phyloP scores from a whole-genome alignment of 192 early-diverging fungal genomes.

The Coemansia sp. region DNA sequence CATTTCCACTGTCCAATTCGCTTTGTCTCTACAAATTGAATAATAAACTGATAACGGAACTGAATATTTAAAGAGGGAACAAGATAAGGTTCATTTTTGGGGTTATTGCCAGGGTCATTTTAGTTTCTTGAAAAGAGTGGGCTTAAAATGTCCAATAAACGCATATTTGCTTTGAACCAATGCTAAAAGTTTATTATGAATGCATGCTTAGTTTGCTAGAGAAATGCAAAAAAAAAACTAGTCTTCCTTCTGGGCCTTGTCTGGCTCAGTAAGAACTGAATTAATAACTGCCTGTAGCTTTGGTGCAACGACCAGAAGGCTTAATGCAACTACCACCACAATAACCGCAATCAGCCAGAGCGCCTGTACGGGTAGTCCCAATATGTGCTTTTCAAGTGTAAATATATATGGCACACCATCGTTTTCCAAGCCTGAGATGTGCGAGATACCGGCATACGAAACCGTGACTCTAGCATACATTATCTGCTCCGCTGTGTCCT shows the following conservation, averaged over 20 bases:
- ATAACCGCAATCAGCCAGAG: constrained; percentile 29
- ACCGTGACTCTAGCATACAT: constrained; percentile 36
- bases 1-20: background rate
- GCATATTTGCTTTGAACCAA: background rate
- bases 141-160: background rate
- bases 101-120: no score
- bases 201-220: background rate
- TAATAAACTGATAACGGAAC: no score
- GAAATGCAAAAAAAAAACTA: constrained; percentile 1
- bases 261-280: constrained; percentile 18
- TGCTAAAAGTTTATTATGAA: background rate
- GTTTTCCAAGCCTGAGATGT: constrained; percentile 18
- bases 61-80: no score
- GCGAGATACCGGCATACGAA: constrained; percentile 28
- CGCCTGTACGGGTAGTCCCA: constrained; percentile 37
- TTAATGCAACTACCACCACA: constrained; percentile 15
- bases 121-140: no score
- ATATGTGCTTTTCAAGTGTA: constrained; percentile 38
- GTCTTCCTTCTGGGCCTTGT: background rate
- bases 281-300: constrained; percentile 17
- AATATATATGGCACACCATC: constrained; percentile 22
- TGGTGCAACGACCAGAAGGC: constrained; percentile 21
- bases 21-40: no score
- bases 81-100: no score
- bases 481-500: background rate